Evolutionary conservation across 164 flowering plant species (phyloP).

Genomic region (Tetrastigma voinierianum): DNA sequence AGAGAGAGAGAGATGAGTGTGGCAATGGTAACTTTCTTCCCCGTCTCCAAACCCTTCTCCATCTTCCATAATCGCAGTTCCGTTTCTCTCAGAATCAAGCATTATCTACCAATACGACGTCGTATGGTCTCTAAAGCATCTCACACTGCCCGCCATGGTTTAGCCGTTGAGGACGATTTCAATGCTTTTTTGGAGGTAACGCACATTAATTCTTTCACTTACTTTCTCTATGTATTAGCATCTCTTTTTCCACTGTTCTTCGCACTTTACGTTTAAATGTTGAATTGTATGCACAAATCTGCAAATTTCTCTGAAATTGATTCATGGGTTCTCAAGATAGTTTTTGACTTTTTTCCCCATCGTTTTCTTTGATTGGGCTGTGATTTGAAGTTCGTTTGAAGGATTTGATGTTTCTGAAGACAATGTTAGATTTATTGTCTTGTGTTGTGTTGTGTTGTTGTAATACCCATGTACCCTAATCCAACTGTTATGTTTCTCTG

Average conservation of each 20-base stretch:
- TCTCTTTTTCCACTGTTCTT: background rate
- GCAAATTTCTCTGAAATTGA: no score
- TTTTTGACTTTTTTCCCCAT: background rate
- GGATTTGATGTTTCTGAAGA: no score
- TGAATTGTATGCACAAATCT: no score
- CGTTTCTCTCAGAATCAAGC: background rate
- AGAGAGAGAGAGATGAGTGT: background rate
- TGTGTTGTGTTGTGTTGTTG: background rate
- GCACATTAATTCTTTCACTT: background rate
- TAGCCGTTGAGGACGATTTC: constrained; percentile 25
- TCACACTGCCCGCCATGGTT: background rate
- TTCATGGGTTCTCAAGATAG: no score
- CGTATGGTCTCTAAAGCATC: background rate
- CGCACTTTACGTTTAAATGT: no score
- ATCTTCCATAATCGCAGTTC: background rate
- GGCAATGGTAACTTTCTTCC: background rate
- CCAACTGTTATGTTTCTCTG: no score
- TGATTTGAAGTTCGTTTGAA: no score
- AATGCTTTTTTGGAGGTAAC: constrained; percentile 29
- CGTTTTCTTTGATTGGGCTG: background rate
- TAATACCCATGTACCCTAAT: no score
- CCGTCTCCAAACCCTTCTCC: background rate
- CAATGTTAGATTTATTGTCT: background rate
- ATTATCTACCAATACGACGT: background rate
- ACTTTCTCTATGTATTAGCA: no score